phyloP scores from a whole-genome alignment of 441 rosid genomes.

The Dalechampia spathulata region DNA sequence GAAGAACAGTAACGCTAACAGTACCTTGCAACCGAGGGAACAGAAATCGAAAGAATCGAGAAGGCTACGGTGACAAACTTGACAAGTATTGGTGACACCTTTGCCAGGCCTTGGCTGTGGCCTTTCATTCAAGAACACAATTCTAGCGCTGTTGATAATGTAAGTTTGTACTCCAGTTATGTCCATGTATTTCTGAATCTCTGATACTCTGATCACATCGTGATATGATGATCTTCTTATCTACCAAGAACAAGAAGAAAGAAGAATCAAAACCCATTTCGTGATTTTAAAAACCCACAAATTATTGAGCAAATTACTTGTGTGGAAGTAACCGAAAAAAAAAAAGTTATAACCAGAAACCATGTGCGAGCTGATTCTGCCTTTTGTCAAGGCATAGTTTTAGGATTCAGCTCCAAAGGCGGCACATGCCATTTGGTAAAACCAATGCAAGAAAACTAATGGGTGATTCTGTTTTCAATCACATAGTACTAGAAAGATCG shows the following conservation, averaged over 20 bases:
- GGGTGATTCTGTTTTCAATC: too few species aligned
- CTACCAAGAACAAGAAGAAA: slow-evolving; percentile 22
- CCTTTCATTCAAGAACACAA: slow-evolving; percentile 85
- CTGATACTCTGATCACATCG: slow-evolving; percentile 82
- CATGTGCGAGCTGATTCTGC: slow-evolving; percentile 1
- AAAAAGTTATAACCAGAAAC: too few species aligned
- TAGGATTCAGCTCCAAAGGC: slow-evolving; percentile 7
- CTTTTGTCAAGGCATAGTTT: slow-evolving; percentile 9
- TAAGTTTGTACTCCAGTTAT: slow-evolving; percentile 79
- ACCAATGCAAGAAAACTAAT: slow-evolving; percentile 21
- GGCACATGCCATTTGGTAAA: slow-evolving; percentile 19
- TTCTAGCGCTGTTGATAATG: slow-evolving; percentile 88
- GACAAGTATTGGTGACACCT: slow-evolving; percentile 86
- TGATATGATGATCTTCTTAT: slow-evolving; percentile 95
- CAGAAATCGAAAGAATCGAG: slow-evolving; percentile 83
- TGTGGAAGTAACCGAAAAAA: too few species aligned
- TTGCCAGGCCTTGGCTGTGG: slow-evolving; percentile 94
- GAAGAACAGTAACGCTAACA: neutral
- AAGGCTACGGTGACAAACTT: slow-evolving; percentile 81
- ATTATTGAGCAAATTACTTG: too few species aligned
- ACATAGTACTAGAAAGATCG: too few species aligned
- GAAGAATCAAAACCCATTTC: neutral
- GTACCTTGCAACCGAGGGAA: slow-evolving; percentile 95
- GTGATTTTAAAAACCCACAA: too few species aligned
- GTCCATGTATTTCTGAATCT: slow-evolving; percentile 77